Evolutionary conservation across 2,329 filamentous ascomycete genomes (phyloP).

Genomic region (Periconia macrospinosa): DNA sequence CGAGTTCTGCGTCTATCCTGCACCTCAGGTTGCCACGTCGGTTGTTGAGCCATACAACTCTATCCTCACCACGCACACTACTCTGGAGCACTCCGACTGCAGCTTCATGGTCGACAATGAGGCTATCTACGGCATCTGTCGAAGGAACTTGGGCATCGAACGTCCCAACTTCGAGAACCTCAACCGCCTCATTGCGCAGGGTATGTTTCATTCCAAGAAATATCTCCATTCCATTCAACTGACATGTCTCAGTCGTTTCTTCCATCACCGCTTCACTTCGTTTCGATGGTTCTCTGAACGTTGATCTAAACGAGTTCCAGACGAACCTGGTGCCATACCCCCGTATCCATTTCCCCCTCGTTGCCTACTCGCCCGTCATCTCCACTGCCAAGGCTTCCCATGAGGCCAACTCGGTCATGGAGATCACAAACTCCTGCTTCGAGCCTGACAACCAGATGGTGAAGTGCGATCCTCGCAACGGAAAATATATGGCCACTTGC

Average conservation of each 20-base stretch:
- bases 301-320: constrained; percentile 99
- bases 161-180: constrained; percentile 98
- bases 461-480: constrained; percentile 96
- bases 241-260: constrained; percentile 72
- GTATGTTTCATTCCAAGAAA: constrained; percentile 49
- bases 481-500: constrained; percentile 99
- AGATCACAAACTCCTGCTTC: constrained; percentile 99
- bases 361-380: constrained; percentile 92
- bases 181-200: constrained; percentile 97
- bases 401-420: constrained; percentile 96
- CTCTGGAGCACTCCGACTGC: constrained; percentile 98
- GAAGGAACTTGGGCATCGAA: constrained; percentile 94
- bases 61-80: constrained; percentile 98
- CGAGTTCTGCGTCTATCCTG: constrained; percentile 99
- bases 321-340: constrained; percentile 99
- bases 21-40: constrained; percentile 93
- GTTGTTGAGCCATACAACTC: constrained; percentile 99
- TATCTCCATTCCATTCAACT: constrained; percentile 15
- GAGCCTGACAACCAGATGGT: constrained; percentile 99
- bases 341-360: constrained; percentile 98
- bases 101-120: constrained; percentile 99
- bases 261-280: constrained; percentile 98
- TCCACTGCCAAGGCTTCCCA: constrained; percentile 94
- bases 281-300: constrained; percentile 98
- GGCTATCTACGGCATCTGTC: constrained; percentile 99